Percentiles rank a stretch among this genome's conserved stretches.
Evolutionary conservation across 1,284 basidiomycete species (phyloP).

Genomic region (Volvariella surrecta): DNA sequence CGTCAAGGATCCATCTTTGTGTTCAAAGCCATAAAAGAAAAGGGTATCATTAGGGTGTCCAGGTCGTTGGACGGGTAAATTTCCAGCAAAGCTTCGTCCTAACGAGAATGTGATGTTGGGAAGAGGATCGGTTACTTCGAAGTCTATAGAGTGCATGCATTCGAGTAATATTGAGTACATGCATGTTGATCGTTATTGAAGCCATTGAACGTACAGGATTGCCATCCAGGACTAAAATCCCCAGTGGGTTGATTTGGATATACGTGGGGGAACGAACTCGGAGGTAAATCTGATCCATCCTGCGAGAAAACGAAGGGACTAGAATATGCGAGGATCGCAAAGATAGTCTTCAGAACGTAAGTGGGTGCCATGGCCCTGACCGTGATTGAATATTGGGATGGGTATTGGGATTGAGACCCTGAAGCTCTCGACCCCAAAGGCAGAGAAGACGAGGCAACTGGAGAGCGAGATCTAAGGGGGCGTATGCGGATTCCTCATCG

Average conservation of each 20-base stretch:
- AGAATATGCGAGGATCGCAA: neutral
- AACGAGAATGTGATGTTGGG: constrained; percentile 58
- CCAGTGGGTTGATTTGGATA: constrained; percentile 45
- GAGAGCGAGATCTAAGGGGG: too few species aligned
- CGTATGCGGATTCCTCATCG: too few species aligned
- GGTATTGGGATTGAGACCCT: too few species aligned
- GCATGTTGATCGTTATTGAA: neutral
- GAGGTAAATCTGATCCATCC: constrained; percentile 19
- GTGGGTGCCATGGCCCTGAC: too few species aligned
- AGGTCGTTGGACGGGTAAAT: constrained; percentile 53
- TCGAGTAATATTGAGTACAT: neutral
- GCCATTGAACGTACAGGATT: constrained; percentile 40
- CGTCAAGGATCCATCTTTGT: constrained; percentile 50
- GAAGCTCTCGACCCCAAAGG: too few species aligned
- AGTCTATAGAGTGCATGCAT: constrained; percentile 29
- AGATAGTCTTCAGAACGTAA: too few species aligned
- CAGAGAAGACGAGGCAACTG: too few species aligned
- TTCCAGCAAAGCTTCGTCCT: constrained; percentile 55
- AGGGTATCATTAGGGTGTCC: constrained; percentile 64
- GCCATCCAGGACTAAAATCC: constrained; percentile 53
- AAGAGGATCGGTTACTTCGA: constrained; percentile 43
- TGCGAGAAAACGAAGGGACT: neutral
- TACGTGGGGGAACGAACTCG: constrained; percentile 36
- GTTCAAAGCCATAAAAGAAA: constrained; percentile 68
- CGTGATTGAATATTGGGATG: too few species aligned